Evolutionary conservation across 2,329 filamentous ascomycete genomes (phyloP).

Genomic region (Pseudogymnoascus sp.): DNA sequence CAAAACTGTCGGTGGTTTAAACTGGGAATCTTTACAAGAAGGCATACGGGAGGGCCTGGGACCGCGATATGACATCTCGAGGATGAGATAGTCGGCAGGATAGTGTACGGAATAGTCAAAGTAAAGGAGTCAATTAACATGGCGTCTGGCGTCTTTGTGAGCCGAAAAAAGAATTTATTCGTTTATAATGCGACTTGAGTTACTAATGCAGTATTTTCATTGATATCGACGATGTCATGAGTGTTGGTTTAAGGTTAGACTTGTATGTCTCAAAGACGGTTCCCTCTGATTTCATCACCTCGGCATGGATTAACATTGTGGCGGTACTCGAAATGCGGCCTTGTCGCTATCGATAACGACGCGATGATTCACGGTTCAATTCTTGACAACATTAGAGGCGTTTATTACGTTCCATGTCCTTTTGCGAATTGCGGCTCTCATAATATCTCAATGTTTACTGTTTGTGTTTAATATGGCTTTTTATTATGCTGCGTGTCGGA

Average conservation of each 20-base stretch:
- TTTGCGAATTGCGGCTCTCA: neutral
- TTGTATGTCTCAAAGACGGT: neutral
- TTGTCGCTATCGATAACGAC: constrained; percentile 8
- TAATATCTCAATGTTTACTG: neutral
- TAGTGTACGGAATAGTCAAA: neutral
- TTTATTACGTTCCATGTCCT: neutral
- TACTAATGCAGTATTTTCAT: neutral
- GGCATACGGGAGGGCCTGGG: constrained; percentile 27
- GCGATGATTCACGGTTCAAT: neutral
- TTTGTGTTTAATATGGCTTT: neutral
- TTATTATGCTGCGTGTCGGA: neutral
- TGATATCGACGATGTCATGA: neutral
- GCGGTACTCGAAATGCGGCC: neutral
- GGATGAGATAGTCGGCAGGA: neutral
- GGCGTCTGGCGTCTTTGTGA: neutral
- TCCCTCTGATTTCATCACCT: neutral
- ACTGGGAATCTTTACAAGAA: constrained; percentile 24
- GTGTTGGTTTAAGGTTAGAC: constrained; percentile 3
- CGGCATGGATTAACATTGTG: neutral
- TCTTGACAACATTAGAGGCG: neutral
- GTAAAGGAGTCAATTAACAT: neutral
- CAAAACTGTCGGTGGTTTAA: constrained; percentile 22
- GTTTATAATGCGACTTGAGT: neutral
- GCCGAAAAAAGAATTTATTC: neutral
- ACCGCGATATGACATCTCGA: constrained; percentile 12